phyloP scores from a whole-genome alignment of 1,284 basidiomycete species.

The Marasmius tenuissimus region DNA sequence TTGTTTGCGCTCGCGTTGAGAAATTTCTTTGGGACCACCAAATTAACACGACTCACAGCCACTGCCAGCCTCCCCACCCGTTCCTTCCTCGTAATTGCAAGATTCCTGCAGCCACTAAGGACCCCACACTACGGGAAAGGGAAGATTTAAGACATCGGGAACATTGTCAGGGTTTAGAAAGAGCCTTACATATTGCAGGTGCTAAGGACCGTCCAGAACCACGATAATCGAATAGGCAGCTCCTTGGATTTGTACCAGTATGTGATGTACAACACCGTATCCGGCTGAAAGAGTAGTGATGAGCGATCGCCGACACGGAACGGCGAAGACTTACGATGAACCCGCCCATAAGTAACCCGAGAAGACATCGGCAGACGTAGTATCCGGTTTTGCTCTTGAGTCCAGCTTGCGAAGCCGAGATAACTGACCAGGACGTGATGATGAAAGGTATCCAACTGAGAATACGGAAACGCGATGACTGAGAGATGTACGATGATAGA shows the following conservation, averaged over 20 bases:
- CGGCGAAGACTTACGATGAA: not conserved
- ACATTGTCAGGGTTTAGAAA: not conserved
- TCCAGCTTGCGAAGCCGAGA: constrained; percentile 58
- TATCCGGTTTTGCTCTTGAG: constrained; percentile 56
- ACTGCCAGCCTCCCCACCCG: constrained; percentile 59
- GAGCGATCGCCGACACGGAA: constrained; percentile 12
- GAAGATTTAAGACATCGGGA: not conserved
- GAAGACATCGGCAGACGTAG: constrained; percentile 40
- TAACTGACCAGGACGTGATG: constrained; percentile 26
- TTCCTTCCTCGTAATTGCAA: constrained; percentile 57
- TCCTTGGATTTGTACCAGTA: constrained; percentile 32
- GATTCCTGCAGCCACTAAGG: constrained; percentile 64
- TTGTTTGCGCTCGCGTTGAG: constrained; percentile 30
- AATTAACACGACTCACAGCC: constrained; percentile 25
- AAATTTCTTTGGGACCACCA: not conserved
- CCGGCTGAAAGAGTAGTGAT: constrained; percentile 47
- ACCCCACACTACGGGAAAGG: not conserved
- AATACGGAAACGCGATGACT: constrained; percentile 47
- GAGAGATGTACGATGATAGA: not conserved
- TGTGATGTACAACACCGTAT: constrained; percentile 42
- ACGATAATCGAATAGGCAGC: constrained; percentile 63
- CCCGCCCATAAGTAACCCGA: constrained; percentile 32
- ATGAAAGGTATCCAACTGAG: constrained; percentile 66
- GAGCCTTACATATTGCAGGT: not conserved
- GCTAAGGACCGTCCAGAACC: constrained; percentile 53